A percentile compares a stretch with the other conserved stretches of the same genome.
phyloP scores from a whole-genome alignment of 2,329 filamentous ascomycete genomes.

The Colletotrichum coccodes region DNA sequence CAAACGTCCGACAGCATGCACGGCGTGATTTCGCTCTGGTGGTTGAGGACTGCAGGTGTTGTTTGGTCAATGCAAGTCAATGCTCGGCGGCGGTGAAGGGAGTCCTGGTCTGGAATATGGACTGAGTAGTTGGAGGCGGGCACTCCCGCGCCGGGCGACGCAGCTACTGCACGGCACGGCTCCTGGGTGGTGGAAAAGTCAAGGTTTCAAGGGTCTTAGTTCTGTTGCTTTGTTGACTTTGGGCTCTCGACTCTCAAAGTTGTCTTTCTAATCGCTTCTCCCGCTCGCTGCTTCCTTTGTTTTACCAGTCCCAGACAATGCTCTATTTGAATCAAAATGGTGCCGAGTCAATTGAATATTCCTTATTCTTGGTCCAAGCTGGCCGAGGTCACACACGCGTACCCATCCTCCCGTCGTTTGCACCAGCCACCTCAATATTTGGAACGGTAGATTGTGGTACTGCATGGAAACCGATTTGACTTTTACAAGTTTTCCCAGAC shows the following conservation, averaged over 20 bases:
- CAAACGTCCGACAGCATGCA: background rate
- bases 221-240: too few species aligned
- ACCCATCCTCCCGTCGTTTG: background rate
- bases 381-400: background rate
- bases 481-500: background rate
- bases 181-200: background rate
- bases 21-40: background rate
- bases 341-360: background rate
- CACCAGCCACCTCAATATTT: constrained; percentile 30
- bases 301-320: background rate
- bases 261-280: background rate
- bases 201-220: background rate
- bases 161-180: constrained; percentile 12
- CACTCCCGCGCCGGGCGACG: constrained; percentile 11
- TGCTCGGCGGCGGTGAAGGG: background rate
- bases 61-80: background rate
- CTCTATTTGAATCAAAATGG: background rate
- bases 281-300: too few species aligned
- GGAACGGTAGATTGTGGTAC: constrained; percentile 7
- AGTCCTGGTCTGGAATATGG: constrained; percentile 5
- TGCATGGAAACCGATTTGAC: constrained; percentile 1
- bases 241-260: too few species aligned
- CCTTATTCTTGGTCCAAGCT: background rate
- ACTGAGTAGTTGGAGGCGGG: constrained; percentile 11
- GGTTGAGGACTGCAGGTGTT: background rate